Base-by-base conservation (phyloP, 1,139 yeast species). In the Zygoascus meyerae region DNA sequence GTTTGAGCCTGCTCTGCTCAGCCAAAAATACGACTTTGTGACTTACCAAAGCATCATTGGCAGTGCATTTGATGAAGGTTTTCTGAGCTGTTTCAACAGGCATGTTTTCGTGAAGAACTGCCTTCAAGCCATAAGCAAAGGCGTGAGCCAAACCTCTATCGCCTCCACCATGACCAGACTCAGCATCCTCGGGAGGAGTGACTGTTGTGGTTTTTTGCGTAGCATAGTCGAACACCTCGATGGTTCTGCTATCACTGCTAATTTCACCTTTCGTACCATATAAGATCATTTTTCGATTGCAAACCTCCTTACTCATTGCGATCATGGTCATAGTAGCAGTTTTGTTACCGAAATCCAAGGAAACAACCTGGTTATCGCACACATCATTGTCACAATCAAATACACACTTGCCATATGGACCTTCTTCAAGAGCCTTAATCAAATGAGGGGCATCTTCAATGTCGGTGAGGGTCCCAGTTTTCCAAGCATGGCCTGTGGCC, bases 241-340 rank as follows among this genome's bases (percentile, higher is more conserved):
- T 59, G 11, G 57, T 53, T 21, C 46, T 43, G 11, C 59, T 53
- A 37, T 59, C 63, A 32, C 61, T 52, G 40, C 47, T 45, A 34
- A 59, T 51, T 41, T 59, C 61, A 10, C 63, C 63, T 33, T 49
- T 52, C 37, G 62, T 53, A 5, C 63, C 63, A 38, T 59, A 59
- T 30, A 59, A 49, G 34, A 49, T 42, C 39, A 55, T 55, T 46
- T 58, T 58, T 11, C 63, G 52, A 32, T 46, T 45, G 47, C 63
- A 59, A 7, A 58, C 54, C 34, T 54, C 60, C 36, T 59, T 56
- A 1, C 60, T 53, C 28, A 49, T 46, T 9, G 63, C 61, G 38
- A 59, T 51, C 63, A 59, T 59, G 6, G 63, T 59, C 59, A 59
- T 55, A 6, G 63, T 58, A 15, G 62, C 63, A 11, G 63, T 55